A percentile compares a stretch with the other conserved stretches of the same genome.
Conservation (phyloP, 345 rosid genomes). For the Hirschfeldia incana region DNA sequence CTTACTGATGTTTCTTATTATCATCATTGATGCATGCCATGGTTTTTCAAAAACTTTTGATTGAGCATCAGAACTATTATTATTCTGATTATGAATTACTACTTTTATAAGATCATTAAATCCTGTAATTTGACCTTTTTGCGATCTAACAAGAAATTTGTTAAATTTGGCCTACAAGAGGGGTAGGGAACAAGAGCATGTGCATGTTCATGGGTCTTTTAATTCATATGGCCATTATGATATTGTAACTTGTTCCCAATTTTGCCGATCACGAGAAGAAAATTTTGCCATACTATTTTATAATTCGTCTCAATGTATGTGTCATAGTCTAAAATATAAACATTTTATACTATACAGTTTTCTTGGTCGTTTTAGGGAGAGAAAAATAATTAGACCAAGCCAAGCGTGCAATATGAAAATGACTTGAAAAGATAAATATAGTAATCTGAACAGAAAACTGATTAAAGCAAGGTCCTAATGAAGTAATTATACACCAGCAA, state of each 20-base stretch:
- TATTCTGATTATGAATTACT: neutral
- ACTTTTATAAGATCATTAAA: neutral
- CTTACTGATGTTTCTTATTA: neutral
- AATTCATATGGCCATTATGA: conserved; percentile 33
- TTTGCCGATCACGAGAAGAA: conserved; percentile 36
- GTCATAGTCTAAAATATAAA: conserved; percentile 19
- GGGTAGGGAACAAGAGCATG: conserved; percentile 41
- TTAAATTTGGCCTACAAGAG: conserved; percentile 29
- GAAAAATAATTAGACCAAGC: conserved; percentile 11
- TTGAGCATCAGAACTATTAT: neutral
- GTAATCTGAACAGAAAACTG: neutral
- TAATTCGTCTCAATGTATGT: conserved; percentile 29
- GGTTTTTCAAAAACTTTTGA: conserved; percentile 1
- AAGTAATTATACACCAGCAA: conserved; percentile 17
- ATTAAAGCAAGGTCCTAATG: neutral
- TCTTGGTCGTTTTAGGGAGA: conserved; percentile 1
- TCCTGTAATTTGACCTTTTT: conserved; percentile 9
- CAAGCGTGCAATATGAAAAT: conserved; percentile 38
- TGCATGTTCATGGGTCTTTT: conserved; percentile 37
- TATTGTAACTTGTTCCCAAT: conserved; percentile 30
- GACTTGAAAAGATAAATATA: conserved; percentile 13
- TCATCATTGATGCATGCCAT: neutral
- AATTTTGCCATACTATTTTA: conserved; percentile 2
- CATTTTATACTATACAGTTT: neutral
- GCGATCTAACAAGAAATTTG: conserved; percentile 35